Conservation (phyloP, 495 filamentous ascomycete species). For the Daldinia childiae region DNA sequence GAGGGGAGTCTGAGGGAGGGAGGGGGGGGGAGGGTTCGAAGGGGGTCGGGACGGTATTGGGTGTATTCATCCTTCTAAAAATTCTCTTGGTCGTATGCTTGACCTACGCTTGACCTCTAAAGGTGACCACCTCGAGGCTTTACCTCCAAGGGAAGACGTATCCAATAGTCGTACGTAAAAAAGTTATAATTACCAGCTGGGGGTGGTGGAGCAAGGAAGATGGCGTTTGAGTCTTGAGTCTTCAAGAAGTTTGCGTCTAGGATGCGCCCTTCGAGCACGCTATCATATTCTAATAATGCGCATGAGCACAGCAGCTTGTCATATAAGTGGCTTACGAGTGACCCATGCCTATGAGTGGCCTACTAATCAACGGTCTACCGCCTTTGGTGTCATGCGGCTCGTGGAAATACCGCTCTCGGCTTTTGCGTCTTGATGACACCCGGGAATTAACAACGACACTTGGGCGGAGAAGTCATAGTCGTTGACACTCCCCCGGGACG, state of each 20-base stretch:
- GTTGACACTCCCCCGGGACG: not conserved
- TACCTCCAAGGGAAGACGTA: conserved; percentile 37
- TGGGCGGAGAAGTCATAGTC: conserved; percentile 8
- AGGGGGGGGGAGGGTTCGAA: not conserved
- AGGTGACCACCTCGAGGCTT: conserved; percentile 39
- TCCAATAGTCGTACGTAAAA: conserved; percentile 35
- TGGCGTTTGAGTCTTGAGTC: conserved; percentile 9
- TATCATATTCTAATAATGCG: conserved; percentile 13
- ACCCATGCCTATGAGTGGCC: not conserved
- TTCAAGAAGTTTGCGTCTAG: not conserved
- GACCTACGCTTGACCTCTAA: conserved; percentile 36
- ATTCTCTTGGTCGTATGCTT: not conserved
- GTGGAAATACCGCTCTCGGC: not conserved
- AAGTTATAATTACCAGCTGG: not conserved
- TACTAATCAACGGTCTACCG: not conserved
- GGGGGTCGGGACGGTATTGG: not conserved
- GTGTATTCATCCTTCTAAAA: not conserved
- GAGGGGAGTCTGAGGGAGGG: conserved; percentile 1
- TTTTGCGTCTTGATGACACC: not conserved
- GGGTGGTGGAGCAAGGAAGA: conserved; percentile 13
- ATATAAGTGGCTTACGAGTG: not conserved
- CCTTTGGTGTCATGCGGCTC: conserved; percentile 1
- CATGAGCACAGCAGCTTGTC: not conserved
- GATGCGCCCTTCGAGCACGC: conserved; percentile 9
- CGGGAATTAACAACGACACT: not conserved